These are phyloP conservation scores for Citrullus mucosospermus DNA, from an alignment of 306 rosid genomes.

Conservation along the genomic window DNA sequence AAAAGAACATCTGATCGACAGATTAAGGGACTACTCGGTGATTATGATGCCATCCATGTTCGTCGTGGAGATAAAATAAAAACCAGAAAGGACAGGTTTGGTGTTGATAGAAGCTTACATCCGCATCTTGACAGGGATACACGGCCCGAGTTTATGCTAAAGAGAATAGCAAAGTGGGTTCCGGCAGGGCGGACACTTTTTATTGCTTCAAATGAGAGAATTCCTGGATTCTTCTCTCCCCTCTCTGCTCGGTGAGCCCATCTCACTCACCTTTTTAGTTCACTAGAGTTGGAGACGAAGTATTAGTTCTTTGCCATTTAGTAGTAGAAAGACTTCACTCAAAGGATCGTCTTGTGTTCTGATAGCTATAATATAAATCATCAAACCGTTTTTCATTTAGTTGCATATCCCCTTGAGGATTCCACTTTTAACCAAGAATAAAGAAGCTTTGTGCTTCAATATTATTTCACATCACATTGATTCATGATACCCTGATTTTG, in stretches of 20 bases:
- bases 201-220: constrained; percentile 94
- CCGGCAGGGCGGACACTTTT: constrained; percentile 72
- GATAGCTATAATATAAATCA: neutral
- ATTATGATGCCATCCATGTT: constrained; percentile 85
- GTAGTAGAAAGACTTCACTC: neutral
- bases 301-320: neutral
- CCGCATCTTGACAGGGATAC: constrained; percentile 98
- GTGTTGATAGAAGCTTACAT: constrained; percentile 55
- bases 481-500: neutral
- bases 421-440: neutral
- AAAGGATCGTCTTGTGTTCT: neutral
- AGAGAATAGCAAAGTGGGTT: constrained; percentile 75
- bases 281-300: neutral
- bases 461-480: neutral
- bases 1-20: constrained; percentile 12
- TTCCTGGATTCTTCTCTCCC: constrained; percentile 71
- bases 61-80: constrained; percentile 95
- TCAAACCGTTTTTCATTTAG: neutral
- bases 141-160: constrained; percentile 62
- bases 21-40: constrained; percentile 47
- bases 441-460: neutral
- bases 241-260: constrained; percentile 60
- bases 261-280: constrained; percentile 12
- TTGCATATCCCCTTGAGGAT: neutral
- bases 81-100: constrained; percentile 85